These are phyloP conservation scores for Incumbomyces delicatus DNA, from an alignment of 2,329 filamentous ascomycete species.

Conservation along the genomic window DNA sequence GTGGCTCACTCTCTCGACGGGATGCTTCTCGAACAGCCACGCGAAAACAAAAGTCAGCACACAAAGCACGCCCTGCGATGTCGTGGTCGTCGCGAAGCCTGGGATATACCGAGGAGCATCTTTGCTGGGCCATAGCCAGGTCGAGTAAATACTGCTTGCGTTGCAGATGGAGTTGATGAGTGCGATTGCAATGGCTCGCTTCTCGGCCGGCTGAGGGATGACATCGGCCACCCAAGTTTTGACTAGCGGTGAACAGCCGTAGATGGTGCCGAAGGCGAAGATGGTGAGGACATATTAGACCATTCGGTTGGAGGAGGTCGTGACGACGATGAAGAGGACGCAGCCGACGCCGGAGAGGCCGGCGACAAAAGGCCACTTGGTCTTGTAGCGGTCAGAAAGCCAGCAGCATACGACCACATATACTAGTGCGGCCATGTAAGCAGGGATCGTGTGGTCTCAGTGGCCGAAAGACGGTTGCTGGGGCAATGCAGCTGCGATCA, in stretches of 20 bases:
- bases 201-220: constrained; percentile 64
- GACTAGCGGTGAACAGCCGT: constrained; percentile 42
- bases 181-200: constrained; percentile 61
- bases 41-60: constrained; percentile 3
- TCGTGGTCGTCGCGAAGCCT: constrained; percentile 12
- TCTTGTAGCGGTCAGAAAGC: constrained; percentile 20
- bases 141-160: constrained; percentile 58
- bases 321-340: constrained; percentile 62
- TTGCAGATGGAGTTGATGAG: constrained; percentile 68
- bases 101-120: constrained; percentile 28
- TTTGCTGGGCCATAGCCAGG: constrained; percentile 51
- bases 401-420: constrained; percentile 22
- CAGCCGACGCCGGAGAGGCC: constrained; percentile 42
- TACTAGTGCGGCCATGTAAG: constrained; percentile 21
- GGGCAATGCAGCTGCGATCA: background rate
- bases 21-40: constrained; percentile 4
- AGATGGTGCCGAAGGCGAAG: constrained; percentile 25
- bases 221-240: constrained; percentile 68
- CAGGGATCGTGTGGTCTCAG: constrained; percentile 22
- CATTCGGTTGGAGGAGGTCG: constrained; percentile 48
- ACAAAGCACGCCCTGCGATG: constrained; percentile 4
- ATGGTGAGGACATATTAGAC: constrained; percentile 59
- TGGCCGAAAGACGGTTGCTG: constrained; percentile 5
- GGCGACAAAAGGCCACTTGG: constrained; percentile 21
- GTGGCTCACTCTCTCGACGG: background rate